Percentiles rank a stretch among this genome's conserved stretches.
Conservation (phyloP, 192 early-diverging fungal species). For the Neocallimastix lanati region DNA sequence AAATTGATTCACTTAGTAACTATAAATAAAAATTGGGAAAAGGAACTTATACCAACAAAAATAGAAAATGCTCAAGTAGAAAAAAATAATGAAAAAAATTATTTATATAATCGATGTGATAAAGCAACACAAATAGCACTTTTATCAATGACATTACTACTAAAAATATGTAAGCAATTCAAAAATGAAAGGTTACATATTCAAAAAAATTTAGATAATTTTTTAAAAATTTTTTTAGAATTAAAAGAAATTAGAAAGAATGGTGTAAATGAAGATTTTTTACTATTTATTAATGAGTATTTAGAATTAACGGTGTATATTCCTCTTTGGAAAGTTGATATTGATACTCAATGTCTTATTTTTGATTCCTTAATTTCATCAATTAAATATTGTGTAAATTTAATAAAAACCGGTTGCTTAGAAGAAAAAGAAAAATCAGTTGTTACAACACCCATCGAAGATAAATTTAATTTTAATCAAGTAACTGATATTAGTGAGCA, state of each 20-base stretch:
- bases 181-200: background rate
- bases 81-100: background rate
- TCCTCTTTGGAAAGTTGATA: background rate
- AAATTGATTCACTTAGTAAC: background rate
- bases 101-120: background rate
- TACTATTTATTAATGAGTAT: background rate
- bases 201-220: background rate
- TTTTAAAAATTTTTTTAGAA: background rate
- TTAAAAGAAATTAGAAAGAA: background rate
- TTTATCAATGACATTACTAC: background rate
- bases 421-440: background rate
- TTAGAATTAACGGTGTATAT: background rate
- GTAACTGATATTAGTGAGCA: background rate
- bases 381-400: background rate
- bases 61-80: background rate
- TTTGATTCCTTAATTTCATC: background rate
- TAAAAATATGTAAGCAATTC: background rate
- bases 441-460: background rate
- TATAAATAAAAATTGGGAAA: background rate
- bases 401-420: background rate
- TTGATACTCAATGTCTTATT: background rate
- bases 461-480: background rate
- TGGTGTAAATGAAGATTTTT: background rate
- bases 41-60: background rate
- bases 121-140: background rate